Conservation (phyloP, 139 green algal species). For the Volvox africanus region DNA sequence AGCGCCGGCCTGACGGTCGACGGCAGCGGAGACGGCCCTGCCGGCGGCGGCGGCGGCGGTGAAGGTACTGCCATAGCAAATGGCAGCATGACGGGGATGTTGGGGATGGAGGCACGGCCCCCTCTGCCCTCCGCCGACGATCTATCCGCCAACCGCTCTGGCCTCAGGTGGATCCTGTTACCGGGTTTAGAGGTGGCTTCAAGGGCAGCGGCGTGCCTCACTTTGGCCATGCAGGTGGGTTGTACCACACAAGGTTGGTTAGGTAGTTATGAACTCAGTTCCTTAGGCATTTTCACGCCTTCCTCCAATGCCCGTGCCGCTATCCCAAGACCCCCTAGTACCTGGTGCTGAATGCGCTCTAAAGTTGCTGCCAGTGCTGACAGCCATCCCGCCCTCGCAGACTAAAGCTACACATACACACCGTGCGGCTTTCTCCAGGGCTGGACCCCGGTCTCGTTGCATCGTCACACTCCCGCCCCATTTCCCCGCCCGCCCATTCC, state of each 20-base stretch:
- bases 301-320: too few species aligned
- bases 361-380: too few species aligned
- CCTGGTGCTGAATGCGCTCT: too few species aligned
- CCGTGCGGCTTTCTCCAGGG: too few species aligned
- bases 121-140: not conserved
- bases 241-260: not conserved
- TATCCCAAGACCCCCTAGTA: too few species aligned
- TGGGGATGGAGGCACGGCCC: not conserved
- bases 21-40: too few species aligned
- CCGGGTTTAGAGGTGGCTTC: constrained; percentile 5
- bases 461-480: not conserved
- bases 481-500: not conserved
- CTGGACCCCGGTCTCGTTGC: not conserved
- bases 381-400: too few species aligned
- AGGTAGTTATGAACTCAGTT: not conserved
- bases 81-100: not conserved
- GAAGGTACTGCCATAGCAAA: not conserved
- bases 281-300: not conserved
- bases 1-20: not conserved
- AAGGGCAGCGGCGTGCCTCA: not conserved
- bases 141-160: constrained; percentile 3
- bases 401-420: too few species aligned
- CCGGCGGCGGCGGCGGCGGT: not conserved
- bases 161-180: not conserved
- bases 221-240: not conserved